Base-by-base conservation (phyloP, 305 asterid genomes). In the Fraxinus sp. region DNA sequence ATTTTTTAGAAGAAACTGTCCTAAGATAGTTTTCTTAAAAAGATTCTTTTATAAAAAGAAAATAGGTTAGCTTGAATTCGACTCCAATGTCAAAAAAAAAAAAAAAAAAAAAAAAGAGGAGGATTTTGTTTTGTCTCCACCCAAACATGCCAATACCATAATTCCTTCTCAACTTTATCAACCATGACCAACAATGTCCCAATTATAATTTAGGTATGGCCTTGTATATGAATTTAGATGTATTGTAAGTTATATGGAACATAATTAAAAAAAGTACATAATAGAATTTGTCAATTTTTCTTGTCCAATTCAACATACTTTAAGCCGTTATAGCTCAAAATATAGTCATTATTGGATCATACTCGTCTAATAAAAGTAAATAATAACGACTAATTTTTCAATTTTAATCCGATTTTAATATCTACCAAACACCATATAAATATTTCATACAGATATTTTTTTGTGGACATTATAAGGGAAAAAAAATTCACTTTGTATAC, bases 71-170 rank as follows among this genome's bases (percentile, higher is more conserved):
- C 75, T 77, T 78, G 79, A 43, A 78, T 71, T 83, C 85, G 55
- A 83, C 82, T 83, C 79, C 16, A 83, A 14, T 37, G 66, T 71
- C 76, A 78, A 52, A 79, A 64, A 66, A 26, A 6, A 41, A 77
- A 76, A 6, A 41, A 77, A 76, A 0, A 3, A 32, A 32, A 36
- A 36, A 36, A 36, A 0, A 4, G 33, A 26, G 30, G 6, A 5
- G 1, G 39, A 74, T 33, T 73, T 81, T 77, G 57, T 37, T n/a
- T 22, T 72, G 43, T 80, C 64, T 55, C 52, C 55, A 55, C 78
- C 49, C 41, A 79, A 43, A 46, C 33, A 72, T 36, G 30, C 13
- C 37, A 36, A 30, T 55, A 7, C 32, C 20, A 37, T 5, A 13
- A 20, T 20, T 18, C 62, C 79, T 37, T 35, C n/a, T 28, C 41